Conservation (phyloP, 2,329 filamentous ascomycete genomes). For the Chaetothyriales sp. region DNA sequence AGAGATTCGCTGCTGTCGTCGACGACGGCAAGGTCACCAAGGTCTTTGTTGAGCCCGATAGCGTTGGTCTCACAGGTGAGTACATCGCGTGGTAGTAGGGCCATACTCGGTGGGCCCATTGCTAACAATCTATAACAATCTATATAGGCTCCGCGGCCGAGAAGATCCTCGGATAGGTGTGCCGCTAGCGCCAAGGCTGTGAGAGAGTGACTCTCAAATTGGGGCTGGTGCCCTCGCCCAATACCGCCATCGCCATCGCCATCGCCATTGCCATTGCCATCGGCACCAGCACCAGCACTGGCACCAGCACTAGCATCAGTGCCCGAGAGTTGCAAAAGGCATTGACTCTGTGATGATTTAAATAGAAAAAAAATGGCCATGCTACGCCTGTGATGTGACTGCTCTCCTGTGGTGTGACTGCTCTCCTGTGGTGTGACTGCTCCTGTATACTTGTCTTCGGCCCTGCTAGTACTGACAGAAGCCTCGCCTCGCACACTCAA, state of each 20-base stretch:
- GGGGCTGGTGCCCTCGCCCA: neutral
- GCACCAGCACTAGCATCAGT: neutral
- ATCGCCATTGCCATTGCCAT: too few species aligned
- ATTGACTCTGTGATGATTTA: neutral
- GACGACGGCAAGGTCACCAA: conserved; percentile 75
- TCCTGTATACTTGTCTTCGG: too few species aligned
- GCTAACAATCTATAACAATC: conserved; percentile 1
- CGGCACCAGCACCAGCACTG: neutral
- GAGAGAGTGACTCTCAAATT: neutral
- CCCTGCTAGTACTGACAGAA: too few species aligned
- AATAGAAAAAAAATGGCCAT: neutral
- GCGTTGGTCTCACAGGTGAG: conserved; percentile 64
- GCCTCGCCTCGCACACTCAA: too few species aligned
- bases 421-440: too few species aligned
- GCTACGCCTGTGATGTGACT: neutral
- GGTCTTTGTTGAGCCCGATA: conserved; percentile 74
- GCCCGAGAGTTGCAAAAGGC: neutral
- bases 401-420: too few species aligned
- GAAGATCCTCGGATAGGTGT: conserved; percentile 8
- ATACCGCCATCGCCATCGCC: neutral
- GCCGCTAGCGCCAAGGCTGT: neutral
- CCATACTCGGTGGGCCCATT: neutral
- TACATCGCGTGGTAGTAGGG: neutral
- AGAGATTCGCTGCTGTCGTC: conserved; percentile 73
- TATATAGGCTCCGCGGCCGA: conserved; percentile 14